Percentiles rank a stretch among this genome's conserved stretches.
These are phyloP conservation scores for Phytopythium oedochilum DNA, from an alignment of 352 stramenopile species.

Conservation along the genomic window DNA sequence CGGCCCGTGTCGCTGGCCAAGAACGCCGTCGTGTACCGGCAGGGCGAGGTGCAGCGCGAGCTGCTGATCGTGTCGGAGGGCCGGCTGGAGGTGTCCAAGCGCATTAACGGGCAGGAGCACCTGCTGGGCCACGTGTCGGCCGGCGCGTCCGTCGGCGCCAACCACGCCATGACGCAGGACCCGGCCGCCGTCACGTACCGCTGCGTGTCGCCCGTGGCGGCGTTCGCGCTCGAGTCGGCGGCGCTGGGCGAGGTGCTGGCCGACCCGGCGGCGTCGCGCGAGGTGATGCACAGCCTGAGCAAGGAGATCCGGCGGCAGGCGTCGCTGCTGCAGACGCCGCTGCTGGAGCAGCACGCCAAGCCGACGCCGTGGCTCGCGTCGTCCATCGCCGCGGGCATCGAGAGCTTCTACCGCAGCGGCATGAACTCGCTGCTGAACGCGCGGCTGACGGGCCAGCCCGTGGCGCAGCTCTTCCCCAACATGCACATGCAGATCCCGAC, in stretches of 20 bases:
- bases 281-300: slow-evolving; percentile 84
- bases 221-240: slow-evolving; percentile 65
- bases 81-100: slow-evolving; percentile 66
- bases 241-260: slow-evolving; percentile 72
- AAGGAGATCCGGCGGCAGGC: slow-evolving; percentile 88
- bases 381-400: slow-evolving; percentile 87
- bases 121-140: slow-evolving; percentile 40
- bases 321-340: slow-evolving; percentile 80
- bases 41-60: slow-evolving; percentile 77
- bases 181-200: slow-evolving; percentile 70
- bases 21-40: slow-evolving; percentile 71
- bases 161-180: slow-evolving; percentile 80
- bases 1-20: slow-evolving; percentile 63
- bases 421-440: slow-evolving; percentile 92
- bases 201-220: slow-evolving; percentile 76
- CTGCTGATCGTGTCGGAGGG: slow-evolving; percentile 71
- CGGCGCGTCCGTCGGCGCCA: slow-evolving; percentile 66
- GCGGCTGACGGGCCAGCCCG: slow-evolving; percentile 71
- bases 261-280: slow-evolving; percentile 65
- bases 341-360: slow-evolving; percentile 90
- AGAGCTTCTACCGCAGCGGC: slow-evolving; percentile 91
- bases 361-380: slow-evolving; percentile 88
- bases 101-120: slow-evolving; percentile 84
- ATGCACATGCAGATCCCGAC: slow-evolving; percentile 94
- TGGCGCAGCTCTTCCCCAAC: slow-evolving; percentile 88